Base-by-base conservation (phyloP, 148 eudicot genomes). In the Pharnaceum exiguum region DNA sequence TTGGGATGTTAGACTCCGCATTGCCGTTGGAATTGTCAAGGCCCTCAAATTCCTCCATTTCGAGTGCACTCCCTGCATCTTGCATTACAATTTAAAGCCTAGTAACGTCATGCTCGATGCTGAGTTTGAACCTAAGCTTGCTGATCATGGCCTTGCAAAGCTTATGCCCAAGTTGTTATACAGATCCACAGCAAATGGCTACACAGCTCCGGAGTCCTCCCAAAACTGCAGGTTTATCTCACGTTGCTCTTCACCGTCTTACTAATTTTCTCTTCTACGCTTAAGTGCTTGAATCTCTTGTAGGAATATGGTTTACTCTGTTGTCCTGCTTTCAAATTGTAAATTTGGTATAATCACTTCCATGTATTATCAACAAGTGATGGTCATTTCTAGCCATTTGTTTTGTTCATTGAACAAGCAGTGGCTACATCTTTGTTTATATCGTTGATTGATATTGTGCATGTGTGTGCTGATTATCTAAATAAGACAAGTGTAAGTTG, bases 31-130 rank as follows among this genome's bases (percentile, higher is more conserved):
- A 46, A 79, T 85, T n/a, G 66, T 77, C 2, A 87, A 80, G 58
- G 93, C 79, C 30, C 84, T 87, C 31, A 77, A 85, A 63, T 80
- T 80, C 71, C 89, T 90, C 56, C 97, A 90, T 62, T 84, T 87
- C 63, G 75, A 70, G 16, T 76, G 85, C 70, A 38, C 35, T 15
- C 82, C 89, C 1, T 70, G 71, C 58, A 63, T 89, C 46, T 46
- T 84, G 67, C 97, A 90, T 45, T 83, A 59, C 53, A 82, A 84
- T 66, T 72, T 90, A 71, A 90, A 90, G 76, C 93, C 95, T 9
- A 75, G 82, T 35, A 90, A 90, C 71, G 97, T 90, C 9, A 66
- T 90, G 82, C 59, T 90, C 75, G 85, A 80, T 66, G 74, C 74
- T 0, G 85, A 82, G 63, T 85, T 80, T 29, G 97, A 82, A 48